Conservation (phyloP, 192 early-diverging fungal genomes). For the Rhizophagus prolifer region DNA sequence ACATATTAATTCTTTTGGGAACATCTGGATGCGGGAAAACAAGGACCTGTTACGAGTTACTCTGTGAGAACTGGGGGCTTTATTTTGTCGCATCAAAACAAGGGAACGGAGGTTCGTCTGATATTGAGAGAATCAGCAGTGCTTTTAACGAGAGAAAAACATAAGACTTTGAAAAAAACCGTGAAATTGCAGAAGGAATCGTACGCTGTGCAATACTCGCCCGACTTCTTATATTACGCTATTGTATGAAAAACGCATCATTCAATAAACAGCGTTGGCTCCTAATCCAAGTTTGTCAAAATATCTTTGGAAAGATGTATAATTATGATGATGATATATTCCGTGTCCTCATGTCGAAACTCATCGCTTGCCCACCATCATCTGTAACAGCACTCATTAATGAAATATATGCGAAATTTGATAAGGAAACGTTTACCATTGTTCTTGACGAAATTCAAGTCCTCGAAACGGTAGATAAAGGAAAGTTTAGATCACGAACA, state of each 20-base stretch:
- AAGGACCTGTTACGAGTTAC: conserved; percentile 15
- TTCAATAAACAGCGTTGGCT: conserved; percentile 11
- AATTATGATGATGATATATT: conserved; percentile 9
- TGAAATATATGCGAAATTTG: background rate
- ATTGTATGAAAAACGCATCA: background rate
- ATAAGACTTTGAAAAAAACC: background rate
- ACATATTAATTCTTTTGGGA: conserved; percentile 6
- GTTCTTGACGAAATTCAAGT: no score
- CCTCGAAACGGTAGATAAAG: no score
- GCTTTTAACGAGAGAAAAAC: background rate
- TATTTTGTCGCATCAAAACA: conserved; percentile 1
- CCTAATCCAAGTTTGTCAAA: conserved; percentile 1
- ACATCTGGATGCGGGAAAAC: conserved; percentile 13
- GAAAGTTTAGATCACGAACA: no score
- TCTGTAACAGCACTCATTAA: background rate
- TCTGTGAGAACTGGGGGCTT: conserved; percentile 9
- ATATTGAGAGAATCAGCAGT: background rate
- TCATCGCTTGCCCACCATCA: background rate
- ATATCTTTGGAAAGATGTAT: conserved; percentile 1
- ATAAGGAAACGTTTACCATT: no score
- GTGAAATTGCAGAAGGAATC: background rate
- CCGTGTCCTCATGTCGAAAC: background rate
- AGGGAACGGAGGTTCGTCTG: conserved; percentile 5
- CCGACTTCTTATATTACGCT: background rate
- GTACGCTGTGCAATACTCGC: conserved; percentile 3